Percentiles rank a stretch among this genome's conserved stretches.
Conservation (phyloP, 768 basidiomycete species). For the Boletus bicolor region DNA sequence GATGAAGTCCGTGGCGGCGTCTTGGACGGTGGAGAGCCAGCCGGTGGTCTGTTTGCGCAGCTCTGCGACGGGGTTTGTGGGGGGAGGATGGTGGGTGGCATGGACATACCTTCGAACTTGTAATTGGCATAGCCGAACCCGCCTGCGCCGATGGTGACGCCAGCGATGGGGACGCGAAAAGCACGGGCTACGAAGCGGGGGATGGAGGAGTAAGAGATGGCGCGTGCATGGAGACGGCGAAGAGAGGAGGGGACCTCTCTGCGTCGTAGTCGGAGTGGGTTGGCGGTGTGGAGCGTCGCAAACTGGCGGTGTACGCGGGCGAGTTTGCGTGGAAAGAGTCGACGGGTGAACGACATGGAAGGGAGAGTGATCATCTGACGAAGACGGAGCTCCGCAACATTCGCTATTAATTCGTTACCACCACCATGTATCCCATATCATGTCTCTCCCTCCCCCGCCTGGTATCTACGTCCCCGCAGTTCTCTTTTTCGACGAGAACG, state of each 20-base stretch:
- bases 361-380: background rate
- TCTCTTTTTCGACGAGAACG: constrained; percentile 66
- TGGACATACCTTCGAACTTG: constrained; percentile 82
- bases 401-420: background rate
- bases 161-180: constrained; percentile 85
- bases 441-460: constrained; percentile 49
- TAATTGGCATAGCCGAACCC: constrained; percentile 94
- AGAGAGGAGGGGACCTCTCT: constrained; percentile 40
- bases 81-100: background rate
- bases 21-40: constrained; percentile 65
- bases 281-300: background rate
- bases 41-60: constrained; percentile 63
- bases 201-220: constrained; percentile 83
- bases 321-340: background rate
- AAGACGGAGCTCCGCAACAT: background rate
- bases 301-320: background rate
- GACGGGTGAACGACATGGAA: background rate
- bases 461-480: constrained; percentile 80
- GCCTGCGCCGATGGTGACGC: constrained; percentile 86
- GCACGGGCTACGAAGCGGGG: constrained; percentile 87
- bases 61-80: constrained; percentile 42
- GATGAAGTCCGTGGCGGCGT: constrained; percentile 57
- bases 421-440: constrained; percentile 3
- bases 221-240: constrained; percentile 69
- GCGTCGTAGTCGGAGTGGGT: constrained; percentile 9